Evolutionary conservation across 495 filamentous ascomycete species (phyloP).

Genomic region (Aspergillus sclerotiicarbonarius): DNA sequence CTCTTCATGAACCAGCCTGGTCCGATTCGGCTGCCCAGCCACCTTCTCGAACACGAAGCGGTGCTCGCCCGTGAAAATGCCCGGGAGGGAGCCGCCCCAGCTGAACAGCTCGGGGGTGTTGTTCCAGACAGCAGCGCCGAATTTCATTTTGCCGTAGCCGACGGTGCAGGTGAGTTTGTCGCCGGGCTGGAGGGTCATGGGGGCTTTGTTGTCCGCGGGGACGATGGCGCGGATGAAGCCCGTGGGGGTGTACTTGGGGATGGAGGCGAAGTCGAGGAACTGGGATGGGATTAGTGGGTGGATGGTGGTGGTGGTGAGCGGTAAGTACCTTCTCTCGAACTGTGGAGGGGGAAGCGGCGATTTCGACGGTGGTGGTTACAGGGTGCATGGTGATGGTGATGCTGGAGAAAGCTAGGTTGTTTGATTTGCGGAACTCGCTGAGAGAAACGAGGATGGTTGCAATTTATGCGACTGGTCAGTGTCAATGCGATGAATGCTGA

Average conservation of each 20-base stretch:
- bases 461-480: too few relatives aligned
- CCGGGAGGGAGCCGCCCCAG: conserved; percentile 1
- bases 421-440: too few relatives aligned
- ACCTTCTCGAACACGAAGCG: conserved; percentile 9
- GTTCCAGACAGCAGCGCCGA: background rate
- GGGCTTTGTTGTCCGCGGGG: background rate
- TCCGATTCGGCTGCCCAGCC: background rate
- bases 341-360: conserved; percentile 1
- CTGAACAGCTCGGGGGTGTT: background rate
- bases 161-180: conserved; percentile 6
- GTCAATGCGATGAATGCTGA: too few relatives aligned
- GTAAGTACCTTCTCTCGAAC: conserved; percentile 10
- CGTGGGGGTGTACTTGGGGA: conserved; percentile 2
- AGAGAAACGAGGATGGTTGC: too few relatives aligned
- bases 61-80: conserved; percentile 4
- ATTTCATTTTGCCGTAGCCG: conserved; percentile 10
- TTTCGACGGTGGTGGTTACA: conserved; percentile 8
- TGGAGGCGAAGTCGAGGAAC: conserved; percentile 16
- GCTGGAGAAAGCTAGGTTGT: too few relatives aligned
- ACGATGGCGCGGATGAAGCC: conserved; percentile 8
- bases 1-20: conserved; percentile 9
- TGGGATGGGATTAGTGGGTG: background rate
- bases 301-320: too few relatives aligned
- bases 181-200: background rate
- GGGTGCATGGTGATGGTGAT: conserved; percentile 4